These are phyloP conservation scores for Juncus effusus DNA, from an alignment of 176 grass and related monocot species.

Conservation along the genomic window DNA sequence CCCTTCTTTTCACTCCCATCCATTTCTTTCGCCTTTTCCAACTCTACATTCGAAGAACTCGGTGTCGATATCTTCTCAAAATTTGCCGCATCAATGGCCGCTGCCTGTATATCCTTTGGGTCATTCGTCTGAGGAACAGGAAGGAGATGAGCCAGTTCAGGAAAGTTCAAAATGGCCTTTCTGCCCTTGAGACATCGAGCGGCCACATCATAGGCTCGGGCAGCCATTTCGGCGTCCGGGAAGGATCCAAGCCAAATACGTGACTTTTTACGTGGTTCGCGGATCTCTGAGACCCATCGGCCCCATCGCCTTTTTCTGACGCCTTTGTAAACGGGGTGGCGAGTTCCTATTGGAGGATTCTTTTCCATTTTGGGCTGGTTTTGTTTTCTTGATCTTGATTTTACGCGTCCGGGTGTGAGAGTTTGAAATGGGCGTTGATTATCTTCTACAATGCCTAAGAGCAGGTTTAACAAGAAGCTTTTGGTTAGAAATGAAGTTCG, in stretches of 20 bases:
- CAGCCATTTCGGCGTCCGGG: constrained; percentile 76
- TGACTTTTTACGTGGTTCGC: constrained; percentile 96
- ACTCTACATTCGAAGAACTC: not conserved
- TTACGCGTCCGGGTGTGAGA: not conserved
- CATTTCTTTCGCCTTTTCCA: constrained; percentile 11
- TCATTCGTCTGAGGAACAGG: constrained; percentile 49
- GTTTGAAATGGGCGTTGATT: not conserved
- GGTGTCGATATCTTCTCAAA: constrained; percentile 28
- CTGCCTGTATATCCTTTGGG: constrained; percentile 81
- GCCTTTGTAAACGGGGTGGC: constrained; percentile 48
- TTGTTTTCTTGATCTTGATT: constrained; percentile 15
- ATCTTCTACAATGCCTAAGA: not conserved
- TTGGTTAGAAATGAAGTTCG: not conserved
- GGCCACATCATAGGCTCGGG: constrained; percentile 83
- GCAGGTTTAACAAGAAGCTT: not conserved
- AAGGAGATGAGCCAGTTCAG: constrained; percentile 45
- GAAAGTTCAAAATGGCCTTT: constrained; percentile 82
- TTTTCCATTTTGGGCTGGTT: constrained; percentile 1
- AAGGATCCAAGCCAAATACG: constrained; percentile 97
- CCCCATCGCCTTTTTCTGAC: constrained; percentile 87
- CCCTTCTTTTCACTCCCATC: not conserved
- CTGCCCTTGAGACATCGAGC: constrained; percentile 78
- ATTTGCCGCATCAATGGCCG: constrained; percentile 61
- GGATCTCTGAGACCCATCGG: constrained; percentile 97
- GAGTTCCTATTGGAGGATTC: not conserved